Evolutionary conservation across 1,284 basidiomycete species (phyloP), one percentile per base, ranked within the genome.

Genomic region (Microbotryum saponariae): DNA sequence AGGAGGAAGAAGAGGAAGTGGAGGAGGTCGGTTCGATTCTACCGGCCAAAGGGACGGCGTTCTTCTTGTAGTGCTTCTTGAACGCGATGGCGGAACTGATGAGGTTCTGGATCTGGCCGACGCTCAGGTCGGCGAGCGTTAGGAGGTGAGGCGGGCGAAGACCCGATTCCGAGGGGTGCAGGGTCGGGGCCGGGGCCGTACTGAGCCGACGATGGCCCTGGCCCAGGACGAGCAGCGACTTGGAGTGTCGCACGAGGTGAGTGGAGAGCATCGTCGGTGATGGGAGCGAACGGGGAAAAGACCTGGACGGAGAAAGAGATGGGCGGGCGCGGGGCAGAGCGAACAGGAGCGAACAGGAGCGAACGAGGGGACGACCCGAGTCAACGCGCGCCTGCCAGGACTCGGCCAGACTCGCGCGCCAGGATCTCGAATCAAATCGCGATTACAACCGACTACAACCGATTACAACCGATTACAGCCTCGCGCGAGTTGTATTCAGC

Each of bases 41-140:
- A 1, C 58, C 64, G 10, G 56, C 63, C 47, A 27, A 23, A 14
- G 66, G 65, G 42, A 66, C 54, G 4, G 60, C 66, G 21, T 51
- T 33, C 47, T 56, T 48, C 62, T 70, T 71, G 68, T 69, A 74
- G 52, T 70, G 71, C 25, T 70, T 65, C 64, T 77, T 77, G 67
- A 77, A 72, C 8, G 70, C 61, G 60, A 73, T 67, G 3, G 76
- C 72, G 10, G 69, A 69, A 56, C 68, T 60, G 61, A 73, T 66
- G 48, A 73, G 63, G 10, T 56, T 60, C 45, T 68, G 66, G 53
- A 93, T 88, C 73, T 92, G 87, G 1, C 79, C 78, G 9, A 82
- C 82, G 42, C 80, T 80, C 25, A 93, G 81, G 78, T 93, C 90
- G 12, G 89, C 91, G 64, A 93, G 79, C 9, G 87, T 87, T 82